Base-by-base conservation (phyloP, 345 rosid genomes). In the Eucalyptus viminalis region DNA sequence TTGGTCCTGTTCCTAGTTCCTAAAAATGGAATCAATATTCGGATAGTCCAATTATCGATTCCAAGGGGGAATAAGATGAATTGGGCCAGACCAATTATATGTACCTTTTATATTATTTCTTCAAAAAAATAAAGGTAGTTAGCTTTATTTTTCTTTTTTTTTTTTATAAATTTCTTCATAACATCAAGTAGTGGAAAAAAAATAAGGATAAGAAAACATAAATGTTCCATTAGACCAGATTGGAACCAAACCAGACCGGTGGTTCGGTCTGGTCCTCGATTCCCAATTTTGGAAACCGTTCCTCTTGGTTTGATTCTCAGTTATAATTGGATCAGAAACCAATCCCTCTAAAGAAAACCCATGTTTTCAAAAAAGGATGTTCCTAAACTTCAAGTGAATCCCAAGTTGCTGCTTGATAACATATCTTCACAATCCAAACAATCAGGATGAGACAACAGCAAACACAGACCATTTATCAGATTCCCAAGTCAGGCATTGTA, bases 201-300 rank as follows among this genome's bases (percentile, higher is more conserved):
- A 53, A 53, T 1, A 53, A 21, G 2, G 5, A 19, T 19, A 8
- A 8, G 58, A 53, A 21, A 53, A 8, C 11, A 53, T 53, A 21
- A 53, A 53, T 10, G 5, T 21, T 53, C 1, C 25, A 53, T 53
- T 53, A 53, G 58, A 8, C 11, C 0, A 4, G 1, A 21, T 0
- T 4, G 2, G 58, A 53, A 53, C 58, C 58, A 21, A 53, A 53
- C 1, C 0, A 1, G 58, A 0, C 58, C 2, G 0, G 0, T 53
- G 58, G 25, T 56, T 56, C 1, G 9, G 6, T 25, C 3, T 0
- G 0, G 1, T 56, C 0, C 13, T 24, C 2, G 2, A 11, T 56
- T 56, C 29, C 6, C 21, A 22, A 25, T 56, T 11, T 25, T 56
- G 29, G 3, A 25, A 24, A 56, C 3, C 0, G 0, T 56, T 22